Base-by-base conservation (phyloP, 768 basidiomycete species). In the Leucosporidium creatinivorum region DNA sequence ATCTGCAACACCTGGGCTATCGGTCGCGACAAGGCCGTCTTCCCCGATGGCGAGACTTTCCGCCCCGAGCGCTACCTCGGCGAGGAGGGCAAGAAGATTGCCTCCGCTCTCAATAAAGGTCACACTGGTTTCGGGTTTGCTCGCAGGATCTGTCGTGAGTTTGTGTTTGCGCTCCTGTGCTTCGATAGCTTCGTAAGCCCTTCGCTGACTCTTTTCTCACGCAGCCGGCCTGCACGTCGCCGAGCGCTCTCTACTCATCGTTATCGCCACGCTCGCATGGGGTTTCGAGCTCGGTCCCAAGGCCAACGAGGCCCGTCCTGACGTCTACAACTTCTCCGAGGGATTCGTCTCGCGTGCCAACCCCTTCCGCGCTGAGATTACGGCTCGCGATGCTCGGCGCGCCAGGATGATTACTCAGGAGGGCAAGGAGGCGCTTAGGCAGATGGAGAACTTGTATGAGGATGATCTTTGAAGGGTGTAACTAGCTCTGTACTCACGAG, bases 1-100 rank as follows among this genome's bases (percentile, higher is more conserved):
- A 52, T 73, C 50, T 26, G 58, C n/a, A 66, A 62, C 55, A 54
- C 62, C 28, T 70, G 65, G 61, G 55, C 64, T 2, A 70, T 73
- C 44, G 61, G 66, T 36, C 55, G 72, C 31, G 68, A 73, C 58
- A 49, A 55, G 18, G 55, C 31, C 31, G 61, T 66, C 51, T 75
- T 67, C 61, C 74, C 74, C 7, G 69, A 73, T 7, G 64, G 69
- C 10, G 68, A 73, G 21, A 9, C 51, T 15, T 75, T 73, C 72
- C 57, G 66, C 26, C 74, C 74, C 4, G 63, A 66, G 26, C 63
- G 74, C 7, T 73, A 73, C 63, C 59, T 73, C 17, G 63, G 62
- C 30, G 59, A 30, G 19, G 59, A 49, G 30, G 30, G 48, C 21
- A 33, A 61, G 31, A 69, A 65, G 52, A 44, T 49, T 23, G 61